These are phyloP conservation scores for Dionaea muscipula DNA, from an alignment of 179 eudicot species.

Conservation along the genomic window DNA sequence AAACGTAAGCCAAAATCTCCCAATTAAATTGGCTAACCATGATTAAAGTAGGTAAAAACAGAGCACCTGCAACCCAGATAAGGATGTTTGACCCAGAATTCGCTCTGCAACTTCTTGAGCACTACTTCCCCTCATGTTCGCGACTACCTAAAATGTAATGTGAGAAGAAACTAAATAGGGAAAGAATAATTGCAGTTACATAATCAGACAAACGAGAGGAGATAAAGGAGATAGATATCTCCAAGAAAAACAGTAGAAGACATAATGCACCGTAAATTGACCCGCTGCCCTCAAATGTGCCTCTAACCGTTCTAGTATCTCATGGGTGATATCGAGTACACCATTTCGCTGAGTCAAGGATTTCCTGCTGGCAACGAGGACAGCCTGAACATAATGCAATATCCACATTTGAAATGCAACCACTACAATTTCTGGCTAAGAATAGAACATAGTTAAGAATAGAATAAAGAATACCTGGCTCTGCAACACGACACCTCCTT, in stretches of 20 bases:
- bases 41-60: background rate
- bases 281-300: slow-evolving; percentile 74
- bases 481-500: slow-evolving; percentile 71
- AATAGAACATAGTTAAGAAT: background rate
- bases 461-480: slow-evolving; percentile 50
- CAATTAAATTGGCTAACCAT: background rate
- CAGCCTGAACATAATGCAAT: slow-evolving; percentile 45
- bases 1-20: background rate
- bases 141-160: slow-evolving; percentile 47
- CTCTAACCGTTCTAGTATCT: slow-evolving; percentile 88
- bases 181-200: slow-evolving; percentile 7
- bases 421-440: background rate
- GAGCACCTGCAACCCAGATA: slow-evolving; percentile 75
- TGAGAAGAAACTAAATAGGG: slow-evolving; percentile 9
- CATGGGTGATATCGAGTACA: slow-evolving; percentile 65
- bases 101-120: slow-evolving; percentile 85
- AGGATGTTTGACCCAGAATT: slow-evolving; percentile 58
- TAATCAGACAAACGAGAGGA: background rate
- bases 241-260: too few relatives aligned
- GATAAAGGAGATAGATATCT: slow-evolving; percentile 5
- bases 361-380: slow-evolving; percentile 84
- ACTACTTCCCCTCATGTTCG: slow-evolving; percentile 92
- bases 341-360: slow-evolving; percentile 53
- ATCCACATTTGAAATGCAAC: slow-evolving; percentile 4
- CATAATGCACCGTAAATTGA: slow-evolving; percentile 74